Percentiles rank a stretch among this genome's conserved stretches.
Conservation (phyloP, 495 filamentous ascomycete genomes). For the Neurospora pannonica region DNA sequence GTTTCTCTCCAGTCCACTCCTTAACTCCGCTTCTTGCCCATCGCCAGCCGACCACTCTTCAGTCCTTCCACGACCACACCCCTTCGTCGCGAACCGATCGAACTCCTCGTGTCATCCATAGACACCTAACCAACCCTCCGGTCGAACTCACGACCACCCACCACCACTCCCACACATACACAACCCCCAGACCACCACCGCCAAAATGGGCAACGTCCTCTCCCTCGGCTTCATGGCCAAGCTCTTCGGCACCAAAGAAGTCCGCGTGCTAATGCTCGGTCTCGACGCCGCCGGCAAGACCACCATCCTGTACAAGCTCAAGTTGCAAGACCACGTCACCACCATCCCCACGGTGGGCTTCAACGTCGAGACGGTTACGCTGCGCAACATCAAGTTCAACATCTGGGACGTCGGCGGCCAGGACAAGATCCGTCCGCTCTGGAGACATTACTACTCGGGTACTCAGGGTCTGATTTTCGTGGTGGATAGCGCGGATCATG, state of each 20-base stretch:
- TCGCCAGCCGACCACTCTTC: background rate
- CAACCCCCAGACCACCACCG: background rate
- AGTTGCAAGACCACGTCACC: conserved; percentile 94
- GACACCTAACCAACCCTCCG: background rate
- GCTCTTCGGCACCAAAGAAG: conserved; percentile 98
- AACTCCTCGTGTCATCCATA: background rate
- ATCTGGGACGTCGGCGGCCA: conserved; percentile 99
- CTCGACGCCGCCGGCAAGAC: conserved; percentile 98
- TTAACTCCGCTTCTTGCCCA: background rate
- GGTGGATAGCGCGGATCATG: conserved; percentile 82
- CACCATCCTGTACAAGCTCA: conserved; percentile 99
- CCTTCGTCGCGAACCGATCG: background rate
- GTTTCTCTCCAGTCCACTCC: background rate
- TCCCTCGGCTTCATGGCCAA: conserved; percentile 53
- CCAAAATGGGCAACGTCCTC: conserved; percentile 17
- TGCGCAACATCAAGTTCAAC: conserved; percentile 99
- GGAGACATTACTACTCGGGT: conserved; percentile 98
- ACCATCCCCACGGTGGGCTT: conserved; percentile 99
- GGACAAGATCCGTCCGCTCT: conserved; percentile 96
- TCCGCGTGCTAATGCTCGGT: conserved; percentile 95
- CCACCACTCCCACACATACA: background rate
- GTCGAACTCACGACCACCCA: background rate
- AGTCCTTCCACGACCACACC: background rate
- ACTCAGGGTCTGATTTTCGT: conserved; percentile 98
- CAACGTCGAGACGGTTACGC: conserved; percentile 98